Evolutionary conservation across 257 asterid genomes (phyloP).

Genomic region (Ajuga chamaepitys): DNA sequence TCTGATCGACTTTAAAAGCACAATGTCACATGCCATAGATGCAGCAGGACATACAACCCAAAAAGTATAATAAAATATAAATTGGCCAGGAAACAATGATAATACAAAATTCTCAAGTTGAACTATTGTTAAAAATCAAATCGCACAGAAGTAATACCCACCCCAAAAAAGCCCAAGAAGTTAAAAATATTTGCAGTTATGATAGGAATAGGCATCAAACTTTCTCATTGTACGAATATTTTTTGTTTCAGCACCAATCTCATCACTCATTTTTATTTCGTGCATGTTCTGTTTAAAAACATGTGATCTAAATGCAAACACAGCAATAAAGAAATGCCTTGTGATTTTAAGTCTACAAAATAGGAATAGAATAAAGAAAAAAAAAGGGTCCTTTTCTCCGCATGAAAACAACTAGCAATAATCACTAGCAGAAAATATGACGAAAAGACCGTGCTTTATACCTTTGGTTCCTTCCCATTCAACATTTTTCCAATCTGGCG

Average conservation of each 20-base stretch:
- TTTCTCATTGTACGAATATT: not conserved
- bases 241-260: not conserved
- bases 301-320: not conserved
- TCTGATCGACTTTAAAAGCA: not conserved
- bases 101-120: constrained; percentile 1
- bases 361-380: constrained; percentile 8
- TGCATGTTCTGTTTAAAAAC: not conserved
- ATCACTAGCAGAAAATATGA: constrained; percentile 1
- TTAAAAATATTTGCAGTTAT: not conserved
- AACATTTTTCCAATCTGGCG: constrained; percentile 98
- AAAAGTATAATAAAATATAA: not conserved
- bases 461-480: constrained; percentile 99
- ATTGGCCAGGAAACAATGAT: not conserved
- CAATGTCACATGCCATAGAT: not conserved
- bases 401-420: constrained; percentile 14
- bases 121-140: not conserved
- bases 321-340: not conserved
- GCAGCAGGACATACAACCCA: constrained; percentile 11
- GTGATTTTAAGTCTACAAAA: not conserved
- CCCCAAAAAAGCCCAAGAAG: too few relatives aligned
- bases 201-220: not conserved
- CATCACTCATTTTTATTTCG: not conserved
- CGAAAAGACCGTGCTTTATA: constrained; percentile 19
- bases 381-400: not conserved
- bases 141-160: too few relatives aligned